Evolutionary conservation across 768 basidiomycete genomes (phyloP).

Genomic region (Rhizopogon rudus): DNA sequence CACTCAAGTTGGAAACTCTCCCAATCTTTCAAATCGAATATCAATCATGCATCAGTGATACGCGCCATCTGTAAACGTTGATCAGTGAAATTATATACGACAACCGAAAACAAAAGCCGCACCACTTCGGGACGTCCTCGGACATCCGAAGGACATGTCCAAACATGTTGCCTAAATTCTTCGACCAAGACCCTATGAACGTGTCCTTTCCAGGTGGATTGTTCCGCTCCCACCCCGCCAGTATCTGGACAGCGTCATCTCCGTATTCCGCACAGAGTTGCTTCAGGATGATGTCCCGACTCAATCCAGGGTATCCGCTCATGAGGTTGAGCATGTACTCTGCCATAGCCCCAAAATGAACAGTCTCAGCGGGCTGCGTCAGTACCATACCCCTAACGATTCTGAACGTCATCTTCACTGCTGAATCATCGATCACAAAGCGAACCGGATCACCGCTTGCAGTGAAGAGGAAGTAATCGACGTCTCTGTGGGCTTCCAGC

Average conservation of each 20-base stretch:
- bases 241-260: background rate
- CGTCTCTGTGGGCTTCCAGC: conserved; percentile 11
- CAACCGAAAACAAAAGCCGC: background rate
- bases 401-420: conserved; percentile 10
- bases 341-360: conserved; percentile 3
- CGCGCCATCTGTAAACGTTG: background rate
- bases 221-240: background rate
- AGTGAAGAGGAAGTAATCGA: conserved; percentile 18
- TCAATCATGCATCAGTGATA: no score
- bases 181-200: background rate
- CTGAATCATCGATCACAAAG: conserved; percentile 7
- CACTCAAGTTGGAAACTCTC: no score
- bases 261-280: background rate
- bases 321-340: conserved; percentile 16
- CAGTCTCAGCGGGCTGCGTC: background rate
- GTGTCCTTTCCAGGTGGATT: background rate
- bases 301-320: conserved; percentile 12
- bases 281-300: conserved; percentile 1
- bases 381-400: conserved; percentile 8
- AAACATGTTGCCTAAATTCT: background rate
- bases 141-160: no score
- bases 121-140: no score
- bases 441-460: conserved; percentile 8
- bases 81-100: background rate
- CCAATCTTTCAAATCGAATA: no score